Percentiles rank a stretch among this genome's conserved stretches.
Evolutionary conservation across 768 basidiomycete genomes (phyloP).

Genomic region (Cytidiella melzeri): DNA sequence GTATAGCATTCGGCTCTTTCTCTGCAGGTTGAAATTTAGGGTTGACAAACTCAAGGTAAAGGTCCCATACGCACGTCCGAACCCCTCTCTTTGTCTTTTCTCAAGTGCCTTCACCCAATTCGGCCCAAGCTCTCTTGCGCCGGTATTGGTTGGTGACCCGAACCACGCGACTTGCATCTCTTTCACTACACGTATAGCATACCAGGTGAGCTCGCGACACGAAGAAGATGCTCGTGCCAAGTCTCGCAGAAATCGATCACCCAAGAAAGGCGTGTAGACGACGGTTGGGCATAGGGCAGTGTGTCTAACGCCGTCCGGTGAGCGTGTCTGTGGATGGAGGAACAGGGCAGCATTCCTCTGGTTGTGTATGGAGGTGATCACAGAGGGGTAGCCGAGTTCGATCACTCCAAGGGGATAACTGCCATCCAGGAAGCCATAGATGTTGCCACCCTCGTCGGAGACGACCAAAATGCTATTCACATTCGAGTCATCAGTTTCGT

Average conservation of each 20-base stretch:
- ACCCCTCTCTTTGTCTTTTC: conserved; percentile 56
- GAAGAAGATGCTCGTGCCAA: conserved; percentile 66
- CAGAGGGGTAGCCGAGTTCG: conserved; percentile 26
- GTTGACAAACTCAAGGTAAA: conserved; percentile 7
- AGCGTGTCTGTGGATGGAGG: conserved; percentile 32
- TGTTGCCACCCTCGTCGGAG: conserved; percentile 48
- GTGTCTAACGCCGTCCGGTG: conserved; percentile 15
- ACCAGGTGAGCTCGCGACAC: conserved; percentile 66
- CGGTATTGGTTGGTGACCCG: conserved; percentile 57
- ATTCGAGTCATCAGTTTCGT: conserved; percentile 49
- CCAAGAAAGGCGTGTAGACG: conserved; percentile 53
- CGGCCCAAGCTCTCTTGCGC: conserved; percentile 66
- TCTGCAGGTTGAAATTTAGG: conserved; percentile 32
- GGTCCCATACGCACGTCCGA: conserved; percentile 41
- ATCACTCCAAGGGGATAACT: conserved; percentile 63
- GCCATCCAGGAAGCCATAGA: conserved; percentile 72
- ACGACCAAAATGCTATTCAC: conserved; percentile 53
- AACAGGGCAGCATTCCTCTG: conserved; percentile 41
- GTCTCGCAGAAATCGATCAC: conserved; percentile 51
- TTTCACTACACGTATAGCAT: conserved; percentile 59
- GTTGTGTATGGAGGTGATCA: conserved; percentile 37
- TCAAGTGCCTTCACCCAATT: conserved; percentile 69
- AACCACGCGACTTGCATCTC: conserved; percentile 74
- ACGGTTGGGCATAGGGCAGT: conserved; percentile 37
- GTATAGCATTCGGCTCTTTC: conserved; percentile 52